Percentiles rank a stretch among this genome's conserved stretches.
phyloP scores from a whole-genome alignment of 768 basidiomycete species.

The Leccinum boreale region DNA sequence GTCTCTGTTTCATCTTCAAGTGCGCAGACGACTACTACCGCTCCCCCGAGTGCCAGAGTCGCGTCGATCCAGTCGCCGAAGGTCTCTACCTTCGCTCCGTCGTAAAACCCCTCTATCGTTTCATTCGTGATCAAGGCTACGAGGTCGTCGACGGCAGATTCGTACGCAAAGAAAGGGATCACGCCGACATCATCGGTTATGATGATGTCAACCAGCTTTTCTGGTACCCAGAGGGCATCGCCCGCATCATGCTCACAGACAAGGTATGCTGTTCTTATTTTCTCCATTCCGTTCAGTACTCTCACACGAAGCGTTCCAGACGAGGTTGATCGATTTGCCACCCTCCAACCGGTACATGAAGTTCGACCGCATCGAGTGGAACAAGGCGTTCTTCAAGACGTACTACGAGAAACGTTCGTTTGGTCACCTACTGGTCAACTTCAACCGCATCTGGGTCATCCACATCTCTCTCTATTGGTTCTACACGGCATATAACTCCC shows the following conservation, averaged over 20 bases:
- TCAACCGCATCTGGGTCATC: conserved; percentile 99
- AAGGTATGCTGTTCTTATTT: conserved; percentile 51
- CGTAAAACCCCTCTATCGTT: conserved; percentile 91
- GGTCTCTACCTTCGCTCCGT: conserved; percentile 92
- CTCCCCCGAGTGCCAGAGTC: conserved; percentile 94
- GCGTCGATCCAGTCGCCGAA: conserved; percentile 89
- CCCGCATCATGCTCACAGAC: conserved; percentile 82
- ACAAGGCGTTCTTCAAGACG: conserved; percentile 96
- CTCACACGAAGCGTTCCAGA: conserved; percentile 41
- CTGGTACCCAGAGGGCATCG: conserved; percentile 99
- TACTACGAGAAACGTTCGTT: conserved; percentile 98
- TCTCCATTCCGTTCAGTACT: not conserved
- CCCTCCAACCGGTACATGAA: conserved; percentile 94
- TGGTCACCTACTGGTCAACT: conserved; percentile 96
- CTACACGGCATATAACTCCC: conserved; percentile 94
- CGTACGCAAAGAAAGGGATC: conserved; percentile 89
- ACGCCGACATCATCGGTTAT: conserved; percentile 93
- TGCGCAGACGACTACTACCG: conserved; percentile 99
- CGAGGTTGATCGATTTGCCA: conserved; percentile 85
- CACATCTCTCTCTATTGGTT: conserved; percentile 94
- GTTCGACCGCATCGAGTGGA: conserved; percentile 97
- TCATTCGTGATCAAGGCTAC: conserved; percentile 96
- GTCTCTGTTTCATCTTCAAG: conserved; percentile 99
- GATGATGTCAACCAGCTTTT: conserved; percentile 99
- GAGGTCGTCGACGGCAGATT: conserved; percentile 96